phyloP scores from a whole-genome alignment of 306 rosid species.

The Medicago lupulina region DNA sequence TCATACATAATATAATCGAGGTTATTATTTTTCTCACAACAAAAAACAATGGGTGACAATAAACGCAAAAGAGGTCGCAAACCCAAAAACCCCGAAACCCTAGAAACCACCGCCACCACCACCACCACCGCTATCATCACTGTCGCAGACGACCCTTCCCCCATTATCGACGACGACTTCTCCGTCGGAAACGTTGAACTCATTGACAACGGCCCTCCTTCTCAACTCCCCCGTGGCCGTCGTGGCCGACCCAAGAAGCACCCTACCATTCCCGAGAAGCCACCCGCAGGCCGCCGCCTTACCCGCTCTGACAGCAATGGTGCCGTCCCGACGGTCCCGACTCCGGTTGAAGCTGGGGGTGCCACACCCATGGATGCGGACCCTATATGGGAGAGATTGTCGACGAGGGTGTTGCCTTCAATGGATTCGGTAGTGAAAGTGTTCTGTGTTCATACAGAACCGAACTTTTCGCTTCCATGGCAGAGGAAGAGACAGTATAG shows the following conservation, averaged over 20 bases:
- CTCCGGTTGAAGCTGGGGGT: constrained; percentile 40
- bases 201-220: constrained; percentile 53
- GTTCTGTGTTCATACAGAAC: constrained; percentile 90
- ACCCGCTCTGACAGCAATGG: constrained; percentile 42
- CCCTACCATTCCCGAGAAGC: constrained; percentile 53
- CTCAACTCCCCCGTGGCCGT: constrained; percentile 45
- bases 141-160: constrained; percentile 11
- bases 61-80: constrained; percentile 87
- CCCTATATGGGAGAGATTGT: constrained; percentile 49
- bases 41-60: constrained; percentile 41
- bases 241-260: constrained; percentile 74
- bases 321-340: constrained; percentile 42
- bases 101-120: constrained; percentile 54
- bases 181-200: constrained; percentile 69
- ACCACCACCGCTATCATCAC: background rate
- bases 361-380: constrained; percentile 38
- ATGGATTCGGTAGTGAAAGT: constrained; percentile 98
- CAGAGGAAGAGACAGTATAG: constrained; percentile 93
- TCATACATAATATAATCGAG: background rate
- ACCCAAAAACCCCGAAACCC: constrained; percentile 76
- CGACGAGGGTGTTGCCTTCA: constrained; percentile 69
- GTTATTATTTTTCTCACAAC: background rate
- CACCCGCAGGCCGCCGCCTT: constrained; percentile 48
- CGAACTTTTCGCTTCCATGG: constrained; percentile 97
- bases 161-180: constrained; percentile 59